phyloP scores from a whole-genome alignment of 164 flowering plant species.

The Vitis amurensis region DNA sequence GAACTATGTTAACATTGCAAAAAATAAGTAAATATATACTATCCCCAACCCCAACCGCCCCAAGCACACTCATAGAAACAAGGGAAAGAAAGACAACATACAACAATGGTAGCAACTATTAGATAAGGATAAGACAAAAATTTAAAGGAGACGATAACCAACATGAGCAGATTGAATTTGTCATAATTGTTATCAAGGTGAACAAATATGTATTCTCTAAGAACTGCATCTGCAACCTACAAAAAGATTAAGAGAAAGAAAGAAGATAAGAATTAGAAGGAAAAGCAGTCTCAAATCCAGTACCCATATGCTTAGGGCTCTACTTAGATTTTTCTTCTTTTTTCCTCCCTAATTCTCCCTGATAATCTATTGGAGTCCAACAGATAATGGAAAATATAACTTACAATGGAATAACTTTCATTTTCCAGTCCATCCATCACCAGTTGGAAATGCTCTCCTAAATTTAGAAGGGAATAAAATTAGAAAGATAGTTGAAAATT shows the following conservation, averaged over 20 bases:
- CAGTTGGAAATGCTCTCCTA: slow-evolving; percentile 78
- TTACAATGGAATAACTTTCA: slow-evolving; percentile 47
- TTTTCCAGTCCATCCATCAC: slow-evolving; percentile 62
- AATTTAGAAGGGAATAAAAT: slow-evolving; percentile 2
- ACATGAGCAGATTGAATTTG: slow-evolving; percentile 93
- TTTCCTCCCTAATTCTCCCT: too few relatives aligned
- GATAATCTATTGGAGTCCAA: background rate
- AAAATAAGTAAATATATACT: background rate
- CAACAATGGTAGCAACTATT: background rate
- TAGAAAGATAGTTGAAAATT: background rate
- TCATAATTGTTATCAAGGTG: slow-evolving; percentile 72
- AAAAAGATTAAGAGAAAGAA: slow-evolving; percentile 9
- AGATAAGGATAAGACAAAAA: background rate
- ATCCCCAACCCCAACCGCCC: background rate
- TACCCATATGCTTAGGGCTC: background rate
- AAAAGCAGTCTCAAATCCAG: background rate
- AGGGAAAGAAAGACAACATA: background rate
- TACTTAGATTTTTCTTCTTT: background rate
- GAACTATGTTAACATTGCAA: slow-evolving; percentile 7
- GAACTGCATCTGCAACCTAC: slow-evolving; percentile 79
- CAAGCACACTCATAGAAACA: background rate
- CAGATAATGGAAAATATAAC: background rate
- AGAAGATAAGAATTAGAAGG: background rate
- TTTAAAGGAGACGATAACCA: slow-evolving; percentile 22
- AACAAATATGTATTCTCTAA: slow-evolving; percentile 69